phyloP scores from a whole-genome alignment of 345 rosid genomes.

The Boechera stricta region DNA sequence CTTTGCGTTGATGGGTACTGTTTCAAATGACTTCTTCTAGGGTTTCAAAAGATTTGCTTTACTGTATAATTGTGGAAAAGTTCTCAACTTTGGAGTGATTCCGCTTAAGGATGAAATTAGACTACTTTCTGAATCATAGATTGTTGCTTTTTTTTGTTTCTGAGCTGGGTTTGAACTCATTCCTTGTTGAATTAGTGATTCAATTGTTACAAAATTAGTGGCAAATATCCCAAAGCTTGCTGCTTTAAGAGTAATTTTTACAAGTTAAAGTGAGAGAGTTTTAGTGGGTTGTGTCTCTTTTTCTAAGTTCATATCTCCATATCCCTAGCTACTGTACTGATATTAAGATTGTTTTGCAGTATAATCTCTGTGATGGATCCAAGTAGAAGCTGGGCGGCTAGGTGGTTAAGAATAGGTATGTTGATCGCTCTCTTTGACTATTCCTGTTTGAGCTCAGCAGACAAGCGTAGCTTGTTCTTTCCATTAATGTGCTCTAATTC shows the following conservation, averaged over 20 bases:
- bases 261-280: not conserved
- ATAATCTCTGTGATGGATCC: constrained; percentile 98
- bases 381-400: constrained; percentile 93
- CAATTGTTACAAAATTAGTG: not conserved
- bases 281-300: not conserved
- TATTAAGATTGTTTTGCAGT: constrained; percentile 46
- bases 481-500: not conserved
- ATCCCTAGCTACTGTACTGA: constrained; percentile 3
- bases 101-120: not conserved
- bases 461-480: constrained; percentile 10
- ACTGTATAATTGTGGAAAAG: not conserved
- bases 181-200: not conserved
- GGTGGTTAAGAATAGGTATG: constrained; percentile 94
- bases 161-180: not conserved
- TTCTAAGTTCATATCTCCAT: not conserved
- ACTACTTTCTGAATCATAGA: not conserved
- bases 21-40: not conserved
- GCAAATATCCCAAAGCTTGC: constrained; percentile 9
- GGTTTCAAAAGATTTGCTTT: constrained; percentile 3
- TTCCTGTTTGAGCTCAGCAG: not conserved
- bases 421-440: constrained; percentile 4
- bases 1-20: not conserved
- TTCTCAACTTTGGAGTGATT: not conserved
- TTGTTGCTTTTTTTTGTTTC: constrained; percentile 6
- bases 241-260: not conserved